Evolutionary conservation across 2,329 filamentous ascomycete species (phyloP).

Genomic region (Sporothrix globosa): DNA sequence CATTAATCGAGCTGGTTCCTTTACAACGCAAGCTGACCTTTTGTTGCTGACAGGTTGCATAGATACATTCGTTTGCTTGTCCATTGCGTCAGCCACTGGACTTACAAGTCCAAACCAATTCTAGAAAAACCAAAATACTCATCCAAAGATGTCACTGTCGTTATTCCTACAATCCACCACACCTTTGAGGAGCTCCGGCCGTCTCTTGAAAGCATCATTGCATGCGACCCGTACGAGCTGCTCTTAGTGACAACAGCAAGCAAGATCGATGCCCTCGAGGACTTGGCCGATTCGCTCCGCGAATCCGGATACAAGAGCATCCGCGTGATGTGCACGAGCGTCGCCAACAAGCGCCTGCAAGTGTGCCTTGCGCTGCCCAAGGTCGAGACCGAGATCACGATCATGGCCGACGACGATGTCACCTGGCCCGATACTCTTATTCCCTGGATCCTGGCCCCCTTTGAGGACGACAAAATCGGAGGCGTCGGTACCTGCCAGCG

Average conservation of each 20-base stretch:
- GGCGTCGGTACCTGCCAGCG: constrained; percentile 92
- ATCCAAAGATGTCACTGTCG: constrained; percentile 84
- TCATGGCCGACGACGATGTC: constrained; percentile 96
- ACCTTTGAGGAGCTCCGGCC: constrained; percentile 80
- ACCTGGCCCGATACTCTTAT: constrained; percentile 85
- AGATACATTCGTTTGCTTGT: constrained; percentile 84
- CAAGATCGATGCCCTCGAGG: constrained; percentile 70
- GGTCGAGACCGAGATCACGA: constrained; percentile 79
- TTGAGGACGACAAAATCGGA: constrained; percentile 80
- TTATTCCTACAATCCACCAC: constrained; percentile 90
- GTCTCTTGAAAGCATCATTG: constrained; percentile 77
- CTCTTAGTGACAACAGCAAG: constrained; percentile 86
- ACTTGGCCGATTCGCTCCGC: constrained; percentile 64
- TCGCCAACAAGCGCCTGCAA: constrained; percentile 94
- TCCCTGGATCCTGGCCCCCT: constrained; percentile 90
- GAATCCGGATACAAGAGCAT: constrained; percentile 58
- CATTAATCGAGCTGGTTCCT: neutral
- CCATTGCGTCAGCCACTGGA: constrained; percentile 83
- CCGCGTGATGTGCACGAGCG: constrained; percentile 73
- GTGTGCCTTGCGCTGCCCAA: constrained; percentile 88
- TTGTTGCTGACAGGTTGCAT: constrained; percentile 65
- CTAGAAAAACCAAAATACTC: constrained; percentile 79
- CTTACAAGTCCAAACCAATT: constrained; percentile 81
- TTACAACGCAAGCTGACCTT: neutral
- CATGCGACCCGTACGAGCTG: constrained; percentile 69